Evolutionary conservation across 2,329 filamentous ascomycete species (phyloP).

Genomic region (Colletotrichum sp.): DNA sequence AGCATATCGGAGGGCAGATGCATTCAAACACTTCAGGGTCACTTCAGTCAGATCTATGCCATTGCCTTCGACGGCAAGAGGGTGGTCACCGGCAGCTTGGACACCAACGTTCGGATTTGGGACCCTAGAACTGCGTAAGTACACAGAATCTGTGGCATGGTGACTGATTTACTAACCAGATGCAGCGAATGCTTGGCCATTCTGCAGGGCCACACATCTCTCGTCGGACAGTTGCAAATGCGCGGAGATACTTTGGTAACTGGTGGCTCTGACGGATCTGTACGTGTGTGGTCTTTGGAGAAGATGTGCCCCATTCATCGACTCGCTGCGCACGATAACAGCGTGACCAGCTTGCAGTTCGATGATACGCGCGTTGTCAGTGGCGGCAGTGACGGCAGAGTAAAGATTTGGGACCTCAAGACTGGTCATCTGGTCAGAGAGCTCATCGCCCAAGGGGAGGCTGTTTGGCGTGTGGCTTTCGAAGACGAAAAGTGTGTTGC

Average conservation of each 20-base stretch:
- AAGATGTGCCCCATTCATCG: constrained; percentile 92
- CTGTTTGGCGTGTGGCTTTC: constrained; percentile 97
- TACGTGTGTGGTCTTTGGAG: constrained; percentile 93
- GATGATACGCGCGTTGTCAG: constrained; percentile 95
- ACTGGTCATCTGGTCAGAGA: constrained; percentile 90
- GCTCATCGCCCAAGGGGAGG: constrained; percentile 88
- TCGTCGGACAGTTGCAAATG: constrained; percentile 97
- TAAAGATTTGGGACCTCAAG: constrained; percentile 98
- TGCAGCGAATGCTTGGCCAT: constrained; percentile 82
- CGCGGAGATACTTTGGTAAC: constrained; percentile 93
- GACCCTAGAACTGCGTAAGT: constrained; percentile 85
- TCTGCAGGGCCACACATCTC: constrained; percentile 93
- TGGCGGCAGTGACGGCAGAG: constrained; percentile 94
- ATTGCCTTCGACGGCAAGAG: constrained; percentile 95
- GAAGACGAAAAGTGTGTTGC: constrained; percentile 98
- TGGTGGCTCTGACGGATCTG: constrained; percentile 93
- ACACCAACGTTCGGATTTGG: constrained; percentile 97
- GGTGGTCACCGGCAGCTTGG: constrained; percentile 93
- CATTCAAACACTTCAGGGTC: constrained; percentile 85
- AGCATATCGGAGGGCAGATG: constrained; percentile 96
- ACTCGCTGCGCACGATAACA: constrained; percentile 96
- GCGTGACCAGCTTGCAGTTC: constrained; percentile 96
- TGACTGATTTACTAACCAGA: constrained; percentile 31
- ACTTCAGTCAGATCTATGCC: constrained; percentile 99
- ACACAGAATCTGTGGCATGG: neutral